phyloP scores from a whole-genome alignment of 805 yeast species.

The Starmerella davenportii region DNA sequence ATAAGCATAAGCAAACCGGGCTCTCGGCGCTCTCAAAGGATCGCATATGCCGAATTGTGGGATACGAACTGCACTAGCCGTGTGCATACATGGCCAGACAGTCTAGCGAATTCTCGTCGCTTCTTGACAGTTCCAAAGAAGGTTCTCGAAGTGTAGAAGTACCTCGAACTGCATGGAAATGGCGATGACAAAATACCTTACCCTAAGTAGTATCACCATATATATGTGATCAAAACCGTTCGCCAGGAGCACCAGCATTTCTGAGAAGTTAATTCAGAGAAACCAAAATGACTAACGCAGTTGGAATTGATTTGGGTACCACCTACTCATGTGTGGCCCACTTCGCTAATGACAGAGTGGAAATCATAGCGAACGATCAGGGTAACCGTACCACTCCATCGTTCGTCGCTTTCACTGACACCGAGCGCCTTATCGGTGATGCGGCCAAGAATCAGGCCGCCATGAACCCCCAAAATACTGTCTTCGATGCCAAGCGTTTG shows the following conservation, averaged over 20 bases:
- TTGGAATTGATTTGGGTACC: constrained; percentile 56
- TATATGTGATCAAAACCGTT: constrained; percentile 2
- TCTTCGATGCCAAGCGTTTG: constrained; percentile 88
- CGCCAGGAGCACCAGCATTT: not conserved
- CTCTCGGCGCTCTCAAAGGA: no score
- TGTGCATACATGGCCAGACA: no score
- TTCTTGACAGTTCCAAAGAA: constrained; percentile 2
- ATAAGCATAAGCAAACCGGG: no score
- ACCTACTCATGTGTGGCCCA: constrained; percentile 96
- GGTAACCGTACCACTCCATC: constrained; percentile 98
- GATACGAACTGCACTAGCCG: no score
- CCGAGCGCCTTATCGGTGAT: constrained; percentile 90
- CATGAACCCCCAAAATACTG: constrained; percentile 84
- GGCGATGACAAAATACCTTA: constrained; percentile 8
- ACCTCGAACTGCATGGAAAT: constrained; percentile 10
- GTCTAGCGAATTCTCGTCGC: not conserved
- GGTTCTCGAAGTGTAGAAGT: constrained; percentile 12
- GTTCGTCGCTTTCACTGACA: constrained; percentile 87
- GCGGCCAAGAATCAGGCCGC: constrained; percentile 98
- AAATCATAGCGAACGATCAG: constrained; percentile 91
- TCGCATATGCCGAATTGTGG: no score
- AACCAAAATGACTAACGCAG: constrained; percentile 16
- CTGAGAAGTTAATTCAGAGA: not conserved
- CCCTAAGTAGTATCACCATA: constrained; percentile 6
- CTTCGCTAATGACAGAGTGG: constrained; percentile 70